Base-by-base conservation (phyloP, 306 rosid genomes). In the Erythrophleum fordii region DNA sequence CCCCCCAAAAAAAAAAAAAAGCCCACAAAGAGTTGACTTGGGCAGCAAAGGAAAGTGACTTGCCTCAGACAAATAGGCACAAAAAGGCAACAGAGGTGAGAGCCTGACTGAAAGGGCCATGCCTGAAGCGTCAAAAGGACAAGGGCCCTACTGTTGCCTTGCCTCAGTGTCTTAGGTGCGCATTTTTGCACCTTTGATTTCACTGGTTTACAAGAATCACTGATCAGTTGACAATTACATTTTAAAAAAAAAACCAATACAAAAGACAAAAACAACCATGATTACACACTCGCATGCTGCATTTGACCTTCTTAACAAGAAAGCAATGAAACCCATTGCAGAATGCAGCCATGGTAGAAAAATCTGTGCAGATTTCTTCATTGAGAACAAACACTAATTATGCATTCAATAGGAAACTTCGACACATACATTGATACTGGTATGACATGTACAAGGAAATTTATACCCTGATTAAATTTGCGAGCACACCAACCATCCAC, bases 401-500 rank as follows among this genome's bases (percentile, higher is more conserved):
- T 49, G 20, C 5, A 59, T 49, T 52, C 65, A 14, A 62, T 34
- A 69, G 72, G 16, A 85, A 39, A 66, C 12, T 64, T 65, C 3
- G 8, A 62, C 31, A 80, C 6, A 77, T 44, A 67, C 56, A 78
- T 6, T 10, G 64, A 46, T 16, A 65, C 29, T 56, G 61, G 53
- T 29, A 60, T 35, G 53, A 41, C 23, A 34, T 56, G 29, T 73
- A 76, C 7, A 62, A 55, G 23, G 29, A 34, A 69, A 23, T 34
- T 1, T 49, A 75, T 93, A 96, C 99, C 99, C 88, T 96, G 99
- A 82, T 96, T 96, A 83, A 96, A 96, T 85, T 87, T 96, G 83
- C 98, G 99, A 81, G 99, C 99, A 86, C 97, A 90, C 99, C 99
- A 96, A 66, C 99, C 99, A 83, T 96, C 99, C 26, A 96, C 82